Conservation (phyloP, 164 flowering plant genomes). For the Platanus orientalis region DNA sequence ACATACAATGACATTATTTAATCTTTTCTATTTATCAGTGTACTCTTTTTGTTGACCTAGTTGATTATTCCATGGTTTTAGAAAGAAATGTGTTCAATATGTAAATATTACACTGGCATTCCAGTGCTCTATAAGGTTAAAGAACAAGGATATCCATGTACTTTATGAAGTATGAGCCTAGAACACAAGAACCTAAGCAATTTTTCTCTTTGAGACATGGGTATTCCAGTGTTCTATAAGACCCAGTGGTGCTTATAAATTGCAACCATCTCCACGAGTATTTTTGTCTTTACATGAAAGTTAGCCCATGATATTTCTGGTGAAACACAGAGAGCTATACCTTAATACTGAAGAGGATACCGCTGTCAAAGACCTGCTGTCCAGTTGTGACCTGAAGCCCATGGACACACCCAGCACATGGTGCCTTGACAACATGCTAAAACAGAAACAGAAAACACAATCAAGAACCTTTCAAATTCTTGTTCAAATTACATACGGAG, state of each 20-base stretch:
- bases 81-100: too few relatives aligned
- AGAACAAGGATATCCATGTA: neutral
- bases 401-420: slow-evolving; percentile 54
- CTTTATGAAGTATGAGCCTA: neutral
- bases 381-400: slow-evolving; percentile 68
- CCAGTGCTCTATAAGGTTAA: too few relatives aligned
- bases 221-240: neutral
- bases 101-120: too few relatives aligned
- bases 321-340: slow-evolving; percentile 33
- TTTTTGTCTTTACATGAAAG: neutral
- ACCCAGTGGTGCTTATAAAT: neutral
- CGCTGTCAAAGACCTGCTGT: slow-evolving; percentile 78
- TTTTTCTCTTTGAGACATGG: neutral
- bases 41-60: neutral
- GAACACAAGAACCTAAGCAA: neutral
- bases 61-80: neutral
- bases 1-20: too few relatives aligned
- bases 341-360: slow-evolving; percentile 66
- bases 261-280: neutral
- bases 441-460: slow-evolving; percentile 8
- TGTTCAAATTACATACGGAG: slow-evolving; percentile 4
- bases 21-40: too few relatives aligned
- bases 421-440: slow-evolving; percentile 90
- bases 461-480: neutral
- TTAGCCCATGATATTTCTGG: neutral